phyloP scores from a whole-genome alignment of 495 filamentous ascomycete species.

The Zalerion maritima region DNA sequence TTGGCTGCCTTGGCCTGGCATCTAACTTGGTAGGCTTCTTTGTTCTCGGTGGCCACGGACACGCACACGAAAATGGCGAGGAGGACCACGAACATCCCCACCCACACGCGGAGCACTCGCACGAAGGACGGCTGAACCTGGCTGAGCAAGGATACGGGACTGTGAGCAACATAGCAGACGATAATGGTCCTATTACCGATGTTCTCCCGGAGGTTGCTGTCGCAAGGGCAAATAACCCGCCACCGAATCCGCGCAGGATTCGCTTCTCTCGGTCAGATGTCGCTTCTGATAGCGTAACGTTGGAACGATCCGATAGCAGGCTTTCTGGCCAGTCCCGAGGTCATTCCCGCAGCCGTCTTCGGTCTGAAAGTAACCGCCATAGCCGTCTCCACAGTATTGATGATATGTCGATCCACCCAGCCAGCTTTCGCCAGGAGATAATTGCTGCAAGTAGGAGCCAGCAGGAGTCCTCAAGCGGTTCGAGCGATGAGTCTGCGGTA shows the following conservation, averaged over 20 bases:
- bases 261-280: conserved; percentile 13
- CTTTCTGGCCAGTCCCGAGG: conserved; percentile 17
- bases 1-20: conserved; percentile 71
- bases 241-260: conserved; percentile 19
- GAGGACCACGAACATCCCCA: conserved; percentile 34
- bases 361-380: conserved; percentile 36
- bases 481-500: conserved; percentile 33
- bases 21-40: conserved; percentile 84
- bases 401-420: conserved; percentile 76
- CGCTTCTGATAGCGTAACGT: conserved; percentile 4
- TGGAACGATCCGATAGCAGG: conserved; percentile 19
- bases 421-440: conserved; percentile 79
- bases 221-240: conserved; percentile 9
- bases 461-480: conserved; percentile 32
- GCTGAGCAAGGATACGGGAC: no score
- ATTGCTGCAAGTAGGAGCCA: conserved; percentile 56
- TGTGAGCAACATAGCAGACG: no score
- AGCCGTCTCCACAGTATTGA: conserved; percentile 42
- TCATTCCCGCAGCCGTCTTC: conserved; percentile 36
- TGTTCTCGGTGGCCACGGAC: conserved; percentile 85
- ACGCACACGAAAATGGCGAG: conserved; percentile 52
- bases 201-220: conserved; percentile 26
- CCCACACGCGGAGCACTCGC: conserved; percentile 17
- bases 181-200: conserved; percentile 21
- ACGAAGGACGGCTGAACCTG: no score